Conservation (phyloP, 495 filamentous ascomycete genomes). For the Trichocladium antarcticum region DNA sequence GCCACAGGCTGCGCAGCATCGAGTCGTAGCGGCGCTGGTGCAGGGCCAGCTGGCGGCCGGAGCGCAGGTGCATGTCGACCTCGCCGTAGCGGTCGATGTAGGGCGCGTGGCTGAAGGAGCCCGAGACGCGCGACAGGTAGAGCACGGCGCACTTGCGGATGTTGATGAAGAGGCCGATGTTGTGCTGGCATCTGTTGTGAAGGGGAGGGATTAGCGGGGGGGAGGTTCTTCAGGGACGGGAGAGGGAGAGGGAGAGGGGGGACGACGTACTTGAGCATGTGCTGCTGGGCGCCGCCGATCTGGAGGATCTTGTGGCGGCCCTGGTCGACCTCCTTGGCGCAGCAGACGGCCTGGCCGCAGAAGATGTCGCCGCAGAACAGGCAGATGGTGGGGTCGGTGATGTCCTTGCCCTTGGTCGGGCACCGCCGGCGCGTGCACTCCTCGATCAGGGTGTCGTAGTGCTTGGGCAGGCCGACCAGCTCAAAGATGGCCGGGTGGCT, state of each 20-base stretch:
- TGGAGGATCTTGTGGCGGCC: conserved; percentile 22
- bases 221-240: background rate
- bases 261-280: conserved; percentile 65
- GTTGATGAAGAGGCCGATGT: conserved; percentile 86
- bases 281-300: conserved; percentile 79
- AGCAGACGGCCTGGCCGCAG: conserved; percentile 89
- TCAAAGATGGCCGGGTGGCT: conserved; percentile 88
- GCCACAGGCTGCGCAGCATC: conserved; percentile 74
- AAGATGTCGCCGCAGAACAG: conserved; percentile 94
- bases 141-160: conserved; percentile 88
- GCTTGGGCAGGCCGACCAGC: conserved; percentile 80
- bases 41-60: conserved; percentile 73
- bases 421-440: conserved; percentile 78
- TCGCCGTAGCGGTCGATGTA: conserved; percentile 94
- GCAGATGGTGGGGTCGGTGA: conserved; percentile 82
- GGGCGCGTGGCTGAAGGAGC: conserved; percentile 75
- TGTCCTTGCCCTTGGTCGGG: conserved; percentile 78
- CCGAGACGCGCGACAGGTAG: conserved; percentile 69
- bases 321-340: conserved; percentile 49
- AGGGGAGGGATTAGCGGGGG: conserved; percentile 3
- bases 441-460: conserved; percentile 85
- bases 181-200: conserved; percentile 62
- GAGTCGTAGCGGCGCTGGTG: conserved; percentile 90
- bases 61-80: conserved; percentile 73
- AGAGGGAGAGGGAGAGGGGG: background rate